Conservation (phyloP, 1,139 yeast species). For the Groenewaldozyma sp. region DNA sequence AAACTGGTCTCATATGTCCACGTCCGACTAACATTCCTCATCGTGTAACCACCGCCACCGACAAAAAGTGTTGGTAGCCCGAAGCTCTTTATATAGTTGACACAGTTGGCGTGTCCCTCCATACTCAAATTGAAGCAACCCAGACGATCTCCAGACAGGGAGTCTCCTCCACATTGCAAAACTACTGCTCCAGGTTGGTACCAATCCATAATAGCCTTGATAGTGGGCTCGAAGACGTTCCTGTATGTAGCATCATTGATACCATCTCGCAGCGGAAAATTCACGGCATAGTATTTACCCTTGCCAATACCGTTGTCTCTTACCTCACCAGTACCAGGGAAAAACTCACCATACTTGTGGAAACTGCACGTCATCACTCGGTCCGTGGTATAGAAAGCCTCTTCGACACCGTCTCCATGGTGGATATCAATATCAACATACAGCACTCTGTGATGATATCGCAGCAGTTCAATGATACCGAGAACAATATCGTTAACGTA, state of each 20-base stretch:
- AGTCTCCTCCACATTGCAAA: constrained; percentile 80
- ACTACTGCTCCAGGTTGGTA: constrained; percentile 91
- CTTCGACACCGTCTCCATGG: constrained; percentile 98
- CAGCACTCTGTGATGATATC: constrained; percentile 91
- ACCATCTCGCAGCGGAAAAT: constrained; percentile 87
- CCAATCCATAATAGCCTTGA: constrained; percentile 78
- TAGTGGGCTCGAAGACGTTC: constrained; percentile 79
- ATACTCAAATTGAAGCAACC: constrained; percentile 90
- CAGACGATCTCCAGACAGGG: constrained; percentile 80
- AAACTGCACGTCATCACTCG: constrained; percentile 96
- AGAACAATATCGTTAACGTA: constrained; percentile 84
- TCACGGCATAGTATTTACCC: constrained; percentile 79
- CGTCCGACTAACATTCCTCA: constrained; percentile 91
- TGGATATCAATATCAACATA: constrained; percentile 95
- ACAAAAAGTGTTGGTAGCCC: constrained; percentile 84
- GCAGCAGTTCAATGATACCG: constrained; percentile 77
- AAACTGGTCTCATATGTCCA: constrained; percentile 96
- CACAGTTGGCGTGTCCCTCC: constrained; percentile 94
- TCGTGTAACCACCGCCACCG: constrained; percentile 98
- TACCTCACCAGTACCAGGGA: constrained; percentile 92
- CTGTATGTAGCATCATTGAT: constrained; percentile 84
- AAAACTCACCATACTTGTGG: constrained; percentile 94
- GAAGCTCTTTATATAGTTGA: constrained; percentile 76
- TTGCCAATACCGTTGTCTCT: constrained; percentile 84
- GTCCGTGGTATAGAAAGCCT: constrained; percentile 93